Conservation (phyloP, 2,329 filamentous ascomycete species). For the Cercospora beticola region DNA sequence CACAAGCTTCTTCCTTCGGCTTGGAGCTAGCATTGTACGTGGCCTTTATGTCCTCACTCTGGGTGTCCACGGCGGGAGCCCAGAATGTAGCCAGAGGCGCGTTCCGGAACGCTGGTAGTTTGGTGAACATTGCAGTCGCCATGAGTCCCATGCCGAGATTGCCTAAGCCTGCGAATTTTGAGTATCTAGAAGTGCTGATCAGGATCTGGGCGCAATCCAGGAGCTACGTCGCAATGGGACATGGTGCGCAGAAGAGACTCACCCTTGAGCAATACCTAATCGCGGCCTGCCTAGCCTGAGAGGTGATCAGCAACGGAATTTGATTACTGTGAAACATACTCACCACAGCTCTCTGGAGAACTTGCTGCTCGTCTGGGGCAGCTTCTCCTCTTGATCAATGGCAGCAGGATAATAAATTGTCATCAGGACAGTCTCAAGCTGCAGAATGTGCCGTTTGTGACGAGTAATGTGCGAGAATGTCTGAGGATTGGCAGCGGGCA, state of each 20-base stretch:
- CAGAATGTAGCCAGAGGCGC: conserved; percentile 39
- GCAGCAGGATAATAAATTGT: conserved; percentile 64
- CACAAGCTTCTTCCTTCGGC: conserved; percentile 35
- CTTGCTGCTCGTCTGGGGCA: conserved; percentile 30
- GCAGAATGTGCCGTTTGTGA: conserved; percentile 48
- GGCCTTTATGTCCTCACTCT: conserved; percentile 42
- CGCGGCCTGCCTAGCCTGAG: conserved; percentile 55
- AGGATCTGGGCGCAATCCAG: background rate
- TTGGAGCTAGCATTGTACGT: conserved; percentile 45
- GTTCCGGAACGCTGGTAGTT: conserved; percentile 49
- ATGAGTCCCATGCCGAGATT: conserved; percentile 55
- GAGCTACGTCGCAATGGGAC: background rate
- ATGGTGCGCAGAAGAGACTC: background rate
- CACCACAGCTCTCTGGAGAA: conserved; percentile 59
- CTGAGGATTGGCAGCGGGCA: conserved; percentile 50
- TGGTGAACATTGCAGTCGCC: conserved; percentile 62
- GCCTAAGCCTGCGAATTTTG: conserved; percentile 58
- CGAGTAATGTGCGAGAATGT: conserved; percentile 54
- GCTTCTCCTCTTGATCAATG: conserved; percentile 40
- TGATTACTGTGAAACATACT: background rate
- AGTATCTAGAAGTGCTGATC: conserved; percentile 45
- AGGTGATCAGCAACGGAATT: background rate
- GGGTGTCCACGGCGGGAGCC: conserved; percentile 43
- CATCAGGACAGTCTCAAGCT: conserved; percentile 62
- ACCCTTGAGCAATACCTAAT: conserved; percentile 54